Evolutionary conservation across 768 basidiomycete genomes (phyloP).

Genomic region (Calocybe cyanea): DNA sequence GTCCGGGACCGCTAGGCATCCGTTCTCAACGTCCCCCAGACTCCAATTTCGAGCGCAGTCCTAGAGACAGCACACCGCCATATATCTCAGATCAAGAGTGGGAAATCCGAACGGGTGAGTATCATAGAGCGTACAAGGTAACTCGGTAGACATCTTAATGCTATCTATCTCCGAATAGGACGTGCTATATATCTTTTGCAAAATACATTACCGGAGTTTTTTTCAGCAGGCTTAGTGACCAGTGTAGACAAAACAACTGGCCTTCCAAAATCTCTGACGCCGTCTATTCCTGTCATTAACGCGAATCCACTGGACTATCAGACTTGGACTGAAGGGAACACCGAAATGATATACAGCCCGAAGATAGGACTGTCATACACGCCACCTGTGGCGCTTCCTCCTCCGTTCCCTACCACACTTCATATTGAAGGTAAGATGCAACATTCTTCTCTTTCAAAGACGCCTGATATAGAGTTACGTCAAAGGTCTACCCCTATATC

Average conservation of each 20-base stretch:
- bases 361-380: constrained; percentile 63
- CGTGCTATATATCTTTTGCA: constrained; percentile 67
- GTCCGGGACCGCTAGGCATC: constrained; percentile 33
- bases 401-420: constrained; percentile 67
- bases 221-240: constrained; percentile 60
- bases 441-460: no score
- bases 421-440: constrained; percentile 61
- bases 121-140: background rate
- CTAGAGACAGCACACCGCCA: constrained; percentile 18
- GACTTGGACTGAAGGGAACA: constrained; percentile 26
- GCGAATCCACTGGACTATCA: constrained; percentile 25
- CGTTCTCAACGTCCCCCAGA: constrained; percentile 33
- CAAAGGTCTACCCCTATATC: constrained; percentile 75
- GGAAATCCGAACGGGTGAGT: constrained; percentile 70
- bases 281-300: constrained; percentile 24
- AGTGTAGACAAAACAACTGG: constrained; percentile 46
- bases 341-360: constrained; percentile 58
- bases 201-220: constrained; percentile 70
- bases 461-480: no score
- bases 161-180: constrained; percentile 35
- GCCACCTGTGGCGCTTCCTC: constrained; percentile 60
- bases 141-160: constrained; percentile 4
- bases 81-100: constrained; percentile 68
- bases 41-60: constrained; percentile 23
- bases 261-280: constrained; percentile 24